phyloP scores from a whole-genome alignment of 768 basidiomycete genomes.

The Amanita inopinata region DNA sequence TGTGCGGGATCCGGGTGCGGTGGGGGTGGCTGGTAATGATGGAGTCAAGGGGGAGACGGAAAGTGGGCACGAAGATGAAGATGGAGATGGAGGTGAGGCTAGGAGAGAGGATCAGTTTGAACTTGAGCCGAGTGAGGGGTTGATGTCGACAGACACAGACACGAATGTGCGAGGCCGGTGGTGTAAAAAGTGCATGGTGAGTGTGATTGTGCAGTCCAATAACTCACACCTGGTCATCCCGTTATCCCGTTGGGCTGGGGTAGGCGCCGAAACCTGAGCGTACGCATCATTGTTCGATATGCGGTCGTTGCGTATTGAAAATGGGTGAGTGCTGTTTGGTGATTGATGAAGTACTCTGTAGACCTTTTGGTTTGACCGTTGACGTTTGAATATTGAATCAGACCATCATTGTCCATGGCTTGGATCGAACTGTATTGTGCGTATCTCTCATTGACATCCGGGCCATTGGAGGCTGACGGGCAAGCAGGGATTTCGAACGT shows the following conservation, averaged over 20 bases:
- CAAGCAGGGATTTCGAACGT: conserved; percentile 68
- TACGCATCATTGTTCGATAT: conserved; percentile 68
- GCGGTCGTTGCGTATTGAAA: conserved; percentile 73
- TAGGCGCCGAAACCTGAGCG: conserved; percentile 70
- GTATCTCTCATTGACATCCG: conserved; percentile 13
- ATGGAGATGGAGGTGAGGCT: conserved; percentile 26
- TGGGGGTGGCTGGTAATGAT: conserved; percentile 17
- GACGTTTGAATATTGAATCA: conserved; percentile 19
- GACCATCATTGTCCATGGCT: conserved; percentile 89
- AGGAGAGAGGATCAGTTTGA: conserved; percentile 29
- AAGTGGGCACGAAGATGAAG: conserved; percentile 10
- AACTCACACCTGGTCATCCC: not conserved
- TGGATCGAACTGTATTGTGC: conserved; percentile 65
- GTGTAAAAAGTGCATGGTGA: conserved; percentile 71
- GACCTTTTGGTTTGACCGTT: too few relatives aligned
- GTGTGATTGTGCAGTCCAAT: too few relatives aligned
- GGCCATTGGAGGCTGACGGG: not conserved
- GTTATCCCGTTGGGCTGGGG: not conserved
- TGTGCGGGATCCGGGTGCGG: conserved; percentile 66
- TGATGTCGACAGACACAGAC: conserved; percentile 45
- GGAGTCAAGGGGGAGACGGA: too few relatives aligned
- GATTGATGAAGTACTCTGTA: too few relatives aligned
- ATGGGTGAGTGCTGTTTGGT: conserved; percentile 49
- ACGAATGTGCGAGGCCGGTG: conserved; percentile 48
- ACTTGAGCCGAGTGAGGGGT: conserved; percentile 50